Percentiles rank a stretch among this genome's conserved stretches.
Evolutionary conservation across 345 rosid species (phyloP).

Genomic region (Melaleuca alternifolia): DNA sequence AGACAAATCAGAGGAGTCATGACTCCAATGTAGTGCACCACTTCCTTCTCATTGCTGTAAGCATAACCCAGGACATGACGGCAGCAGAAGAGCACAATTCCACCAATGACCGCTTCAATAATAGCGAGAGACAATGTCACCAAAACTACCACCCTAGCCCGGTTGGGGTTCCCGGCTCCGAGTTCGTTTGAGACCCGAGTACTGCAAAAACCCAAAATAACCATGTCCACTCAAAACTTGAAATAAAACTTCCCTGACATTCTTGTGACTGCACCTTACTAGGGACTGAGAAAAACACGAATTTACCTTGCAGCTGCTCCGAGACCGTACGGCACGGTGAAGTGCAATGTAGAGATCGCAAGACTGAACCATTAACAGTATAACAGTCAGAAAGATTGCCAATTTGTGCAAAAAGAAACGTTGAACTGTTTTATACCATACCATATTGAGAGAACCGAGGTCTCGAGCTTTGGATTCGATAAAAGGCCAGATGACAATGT

Average conservation of each 20-base stretch:
- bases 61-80: slow-evolving; percentile 23
- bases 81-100: slow-evolving; percentile 14
- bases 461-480: slow-evolving; percentile 49
- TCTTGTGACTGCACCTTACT: background rate
- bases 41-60: slow-evolving; percentile 22
- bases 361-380: slow-evolving; percentile 11
- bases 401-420: background rate
- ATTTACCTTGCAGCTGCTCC: slow-evolving; percentile 36
- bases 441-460: slow-evolving; percentile 66
- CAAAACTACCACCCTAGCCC: slow-evolving; percentile 16
- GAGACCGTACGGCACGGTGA: slow-evolving; percentile 33
- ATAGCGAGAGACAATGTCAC: slow-evolving; percentile 5
- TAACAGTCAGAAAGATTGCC: background rate
- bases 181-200: slow-evolving; percentile 43
- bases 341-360: slow-evolving; percentile 34
- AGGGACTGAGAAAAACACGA: background rate
- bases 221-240: background rate
- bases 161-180: slow-evolving; percentile 30
- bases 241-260: background rate
- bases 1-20: slow-evolving; percentile 31
- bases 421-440: background rate
- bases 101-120: slow-evolving; percentile 10
- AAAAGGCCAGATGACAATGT: slow-evolving; percentile 38
- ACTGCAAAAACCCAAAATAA: slow-evolving; percentile 1
- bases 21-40: slow-evolving; percentile 15